Base-by-base conservation (phyloP, 331 rosid species). In the Stylosanthes scabra region DNA sequence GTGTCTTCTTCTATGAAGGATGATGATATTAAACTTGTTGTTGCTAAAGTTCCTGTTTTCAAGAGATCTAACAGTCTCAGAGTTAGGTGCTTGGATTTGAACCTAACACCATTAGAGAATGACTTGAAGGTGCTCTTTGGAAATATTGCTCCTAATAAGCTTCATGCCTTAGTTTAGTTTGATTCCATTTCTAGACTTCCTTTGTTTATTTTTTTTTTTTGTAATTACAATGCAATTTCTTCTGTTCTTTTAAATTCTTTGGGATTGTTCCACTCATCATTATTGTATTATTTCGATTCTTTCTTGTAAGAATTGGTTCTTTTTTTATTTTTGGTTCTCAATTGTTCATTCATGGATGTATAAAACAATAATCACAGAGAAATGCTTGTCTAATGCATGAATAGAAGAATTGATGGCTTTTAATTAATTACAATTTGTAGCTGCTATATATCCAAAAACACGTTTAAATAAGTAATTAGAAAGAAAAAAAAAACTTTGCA, bases 51-150 rank as follows among this genome's bases (percentile, higher is more conserved):
- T 39, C 84, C 90, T 1, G 82, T 83, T 70, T 28, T 87, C 27
- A 81, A 54, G 61, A 74, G 95, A 74, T 87, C 90, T 0, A 77
- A 70, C 20, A 82, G 92, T 54, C 63, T 8, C 13, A 84, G 89
- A 67, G 70, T 68, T 8, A 59, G 64, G 83, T 84, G 86, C 57
- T 60, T 93, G 86, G 98, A 93, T 56, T 84, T 91, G 80, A 91
- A 93, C 63, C 79, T 93, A 59, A 93, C 97, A 9, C 98, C 96
- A 1, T 55, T 93, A 15, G 97, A 93, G 86, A 93, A 93, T 56
- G 97, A 93, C 59, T 75, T 93, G 77, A 91, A 83, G 78, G 10
- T 93, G 2, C 66, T 93, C 16, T 90, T 93, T 13, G 96, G 96
- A 66, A 82, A 83, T 5, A 86, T 47, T 85, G 68, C 93, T n/a